These are phyloP conservation scores for Chamaecrista fasciculata DNA, from an alignment of 306 rosid species.

Conservation along the genomic window DNA sequence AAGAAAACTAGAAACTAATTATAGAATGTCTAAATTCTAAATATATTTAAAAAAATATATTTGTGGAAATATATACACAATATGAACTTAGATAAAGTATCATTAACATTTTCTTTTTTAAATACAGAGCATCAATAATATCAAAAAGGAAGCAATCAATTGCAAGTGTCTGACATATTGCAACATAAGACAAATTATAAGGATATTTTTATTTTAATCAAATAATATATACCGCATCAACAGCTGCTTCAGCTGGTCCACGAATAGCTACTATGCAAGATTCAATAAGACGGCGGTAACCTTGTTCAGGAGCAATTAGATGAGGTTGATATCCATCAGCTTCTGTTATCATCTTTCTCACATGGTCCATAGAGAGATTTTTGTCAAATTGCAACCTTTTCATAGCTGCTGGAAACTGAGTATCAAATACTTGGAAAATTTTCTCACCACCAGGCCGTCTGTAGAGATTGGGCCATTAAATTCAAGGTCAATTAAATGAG, in stretches of 20 bases:
- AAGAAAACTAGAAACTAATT: not conserved
- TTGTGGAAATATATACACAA: not conserved
- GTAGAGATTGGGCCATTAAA: slow-evolving; percentile 30
- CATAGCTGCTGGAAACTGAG: slow-evolving; percentile 94
- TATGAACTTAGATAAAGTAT: not conserved
- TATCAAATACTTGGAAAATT: slow-evolving; percentile 85
- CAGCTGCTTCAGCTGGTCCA: slow-evolving; percentile 98
- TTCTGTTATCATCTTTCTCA: slow-evolving; percentile 86
- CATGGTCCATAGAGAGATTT: slow-evolving; percentile 85
- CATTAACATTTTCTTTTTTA: too few relatives aligned
- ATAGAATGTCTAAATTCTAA: too few relatives aligned
- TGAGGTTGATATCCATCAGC: slow-evolving; percentile 99
- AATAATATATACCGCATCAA: slow-evolving; percentile 69
- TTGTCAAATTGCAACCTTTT: slow-evolving; percentile 95
- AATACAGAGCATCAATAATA: too few relatives aligned
- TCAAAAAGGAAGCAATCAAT: slow-evolving; percentile 8
- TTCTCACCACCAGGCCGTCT: slow-evolving; percentile 95
- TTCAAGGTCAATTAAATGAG: slow-evolving; percentile 26
- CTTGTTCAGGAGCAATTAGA: slow-evolving; percentile 98
- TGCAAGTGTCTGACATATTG: not conserved
- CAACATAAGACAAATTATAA: not conserved
- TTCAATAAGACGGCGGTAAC: slow-evolving; percentile 96
- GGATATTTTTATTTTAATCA: not conserved
- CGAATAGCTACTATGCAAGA: slow-evolving; percentile 76
- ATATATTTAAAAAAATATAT: too few relatives aligned